Conservation (phyloP, 768 basidiomycete species). For the Tylopilus plumbeoviolaceoides region DNA sequence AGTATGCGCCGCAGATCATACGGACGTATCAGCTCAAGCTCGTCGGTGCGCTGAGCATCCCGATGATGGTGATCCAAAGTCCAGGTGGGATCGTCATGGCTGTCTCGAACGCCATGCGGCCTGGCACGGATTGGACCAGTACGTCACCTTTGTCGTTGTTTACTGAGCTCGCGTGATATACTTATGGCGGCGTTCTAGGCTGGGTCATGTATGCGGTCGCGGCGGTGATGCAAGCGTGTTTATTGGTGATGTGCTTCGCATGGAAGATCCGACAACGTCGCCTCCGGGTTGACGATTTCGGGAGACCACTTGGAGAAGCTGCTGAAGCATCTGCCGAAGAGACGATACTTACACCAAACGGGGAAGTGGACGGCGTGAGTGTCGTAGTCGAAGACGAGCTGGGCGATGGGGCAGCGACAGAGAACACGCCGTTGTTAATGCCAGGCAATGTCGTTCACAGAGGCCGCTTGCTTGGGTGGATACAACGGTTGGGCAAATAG, state of each 20-base stretch:
- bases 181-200: too few relatives aligned
- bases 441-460: conserved; percentile 15
- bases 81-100: conserved; percentile 90
- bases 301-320: conserved; percentile 43
- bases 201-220: conserved; percentile 82
- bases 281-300: conserved; percentile 87
- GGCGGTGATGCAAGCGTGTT: conserved; percentile 76
- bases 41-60: conserved; percentile 90
- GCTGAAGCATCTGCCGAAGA: neutral
- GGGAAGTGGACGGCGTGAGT: conserved; percentile 14
- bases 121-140: conserved; percentile 87
- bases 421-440: conserved; percentile 25
- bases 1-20: conserved; percentile 85
- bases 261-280: conserved; percentile 79
- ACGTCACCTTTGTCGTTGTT: conserved; percentile 14
- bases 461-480: conserved; percentile 24
- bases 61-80: conserved; percentile 94
- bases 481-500: conserved; percentile 18
- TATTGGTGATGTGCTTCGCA: conserved; percentile 79
- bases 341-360: neutral
- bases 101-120: conserved; percentile 69
- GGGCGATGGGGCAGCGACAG: conserved; percentile 3
- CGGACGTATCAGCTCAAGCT: conserved; percentile 76
- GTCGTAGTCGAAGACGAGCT: conserved; percentile 21
- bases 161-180: too few relatives aligned